A percentile compares a stretch with the other conserved stretches of the same genome.
Evolutionary conservation across 2,329 filamentous ascomycete species (phyloP).

Genomic region (Mariannaea sp.): DNA sequence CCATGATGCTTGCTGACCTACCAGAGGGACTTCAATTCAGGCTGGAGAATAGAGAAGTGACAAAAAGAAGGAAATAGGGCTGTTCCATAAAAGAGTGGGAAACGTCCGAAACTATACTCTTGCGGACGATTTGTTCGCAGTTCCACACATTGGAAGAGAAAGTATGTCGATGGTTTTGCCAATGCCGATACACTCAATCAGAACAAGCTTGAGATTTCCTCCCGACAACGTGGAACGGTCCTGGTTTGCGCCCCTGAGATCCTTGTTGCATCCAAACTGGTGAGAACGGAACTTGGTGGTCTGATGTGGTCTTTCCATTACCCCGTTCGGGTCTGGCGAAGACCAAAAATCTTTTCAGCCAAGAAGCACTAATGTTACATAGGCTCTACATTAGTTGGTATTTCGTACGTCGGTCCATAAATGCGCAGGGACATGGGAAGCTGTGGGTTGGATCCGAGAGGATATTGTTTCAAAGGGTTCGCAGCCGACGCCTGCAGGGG

Average conservation of each 20-base stretch:
- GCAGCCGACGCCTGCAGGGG: not conserved
- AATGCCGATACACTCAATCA: not conserved
- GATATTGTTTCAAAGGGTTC: not conserved
- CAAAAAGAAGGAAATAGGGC: not conserved
- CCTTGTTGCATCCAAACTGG: not conserved
- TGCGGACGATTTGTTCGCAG: not conserved
- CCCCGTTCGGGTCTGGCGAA: not conserved
- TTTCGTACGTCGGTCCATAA: not conserved
- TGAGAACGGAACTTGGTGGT: not conserved
- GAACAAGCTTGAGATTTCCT: not conserved
- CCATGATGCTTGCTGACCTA: not conserved
- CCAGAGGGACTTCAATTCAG: not conserved
- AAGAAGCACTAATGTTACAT: not conserved
- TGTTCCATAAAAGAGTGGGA: not conserved
- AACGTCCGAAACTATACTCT: not conserved
- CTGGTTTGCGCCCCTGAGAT: not conserved
- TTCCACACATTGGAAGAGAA: not conserved
- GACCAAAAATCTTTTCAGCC: not conserved
- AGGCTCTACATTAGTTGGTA: not conserved
- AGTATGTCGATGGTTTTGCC: not conserved
- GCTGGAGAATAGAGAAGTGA: not conserved
- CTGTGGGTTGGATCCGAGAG: not conserved
- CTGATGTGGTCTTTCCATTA: not conserved
- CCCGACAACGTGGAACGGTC: not conserved
- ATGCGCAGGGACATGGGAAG: not conserved